phyloP scores from a whole-genome alignment of 305 asterid species.

The Fraxinus floribunda region DNA sequence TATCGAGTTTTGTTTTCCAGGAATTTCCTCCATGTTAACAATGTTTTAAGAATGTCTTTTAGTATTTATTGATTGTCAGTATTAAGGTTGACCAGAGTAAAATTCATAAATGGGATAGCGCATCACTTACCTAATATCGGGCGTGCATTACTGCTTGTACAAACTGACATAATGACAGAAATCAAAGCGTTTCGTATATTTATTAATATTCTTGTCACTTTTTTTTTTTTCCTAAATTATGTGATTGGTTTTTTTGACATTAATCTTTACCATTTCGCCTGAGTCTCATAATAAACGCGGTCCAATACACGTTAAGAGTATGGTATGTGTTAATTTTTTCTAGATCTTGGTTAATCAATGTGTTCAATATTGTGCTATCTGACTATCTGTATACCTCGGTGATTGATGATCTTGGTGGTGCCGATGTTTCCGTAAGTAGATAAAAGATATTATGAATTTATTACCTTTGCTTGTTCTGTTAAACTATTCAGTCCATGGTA shows the following conservation, averaged over 20 bases:
- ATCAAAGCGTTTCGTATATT: background rate
- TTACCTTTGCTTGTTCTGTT: slow-evolving; percentile 3
- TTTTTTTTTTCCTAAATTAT: background rate
- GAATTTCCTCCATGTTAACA: background rate
- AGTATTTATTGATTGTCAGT: background rate
- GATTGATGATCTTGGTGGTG: background rate
- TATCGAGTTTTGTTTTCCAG: background rate
- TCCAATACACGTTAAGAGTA: slow-evolving; percentile 11
- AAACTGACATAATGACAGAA: background rate
- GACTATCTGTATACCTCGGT: background rate
- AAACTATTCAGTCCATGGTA: slow-evolving; percentile 7
- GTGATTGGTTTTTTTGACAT: background rate
- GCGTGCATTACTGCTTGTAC: background rate
- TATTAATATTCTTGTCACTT: background rate
- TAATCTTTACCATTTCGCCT: background rate
- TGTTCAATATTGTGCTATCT: slow-evolving; percentile 1
- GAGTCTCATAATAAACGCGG: background rate
- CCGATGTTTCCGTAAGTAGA: background rate
- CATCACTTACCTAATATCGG: slow-evolving; percentile 14
- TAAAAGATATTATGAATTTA: background rate
- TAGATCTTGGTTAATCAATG: background rate
- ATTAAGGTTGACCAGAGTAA: slow-evolving; percentile 18
- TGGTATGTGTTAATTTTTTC: slow-evolving; percentile 20
- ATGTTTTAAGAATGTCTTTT: background rate
- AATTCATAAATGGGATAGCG: background rate